Conservation (phyloP, 176 grass and related monocot genomes). For the Hordeum marinum region DNA sequence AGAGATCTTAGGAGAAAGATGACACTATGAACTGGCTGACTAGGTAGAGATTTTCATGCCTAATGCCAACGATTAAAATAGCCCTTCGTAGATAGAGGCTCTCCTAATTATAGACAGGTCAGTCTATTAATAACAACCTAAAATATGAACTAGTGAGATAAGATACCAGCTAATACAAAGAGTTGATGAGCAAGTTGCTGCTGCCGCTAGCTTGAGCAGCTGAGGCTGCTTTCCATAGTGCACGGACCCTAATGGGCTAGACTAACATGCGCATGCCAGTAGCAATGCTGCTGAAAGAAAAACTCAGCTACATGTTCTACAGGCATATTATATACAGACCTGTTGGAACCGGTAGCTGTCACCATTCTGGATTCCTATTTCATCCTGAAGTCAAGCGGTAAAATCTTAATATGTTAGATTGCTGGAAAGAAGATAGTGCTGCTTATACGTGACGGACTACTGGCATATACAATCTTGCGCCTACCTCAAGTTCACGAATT, state of each 20-base stretch:
- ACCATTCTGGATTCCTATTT: conserved; percentile 89
- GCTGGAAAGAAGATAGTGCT: background rate
- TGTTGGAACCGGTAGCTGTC: conserved; percentile 78
- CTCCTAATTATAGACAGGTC: background rate
- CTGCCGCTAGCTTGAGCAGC: background rate
- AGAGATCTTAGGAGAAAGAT: background rate
- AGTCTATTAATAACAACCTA: background rate
- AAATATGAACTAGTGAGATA: background rate
- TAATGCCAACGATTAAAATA: background rate
- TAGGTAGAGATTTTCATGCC: background rate
- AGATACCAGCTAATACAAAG: background rate
- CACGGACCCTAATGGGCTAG: background rate
- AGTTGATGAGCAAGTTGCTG: background rate
- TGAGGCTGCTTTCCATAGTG: background rate
- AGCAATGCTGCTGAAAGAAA: background rate
- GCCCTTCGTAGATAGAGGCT: background rate
- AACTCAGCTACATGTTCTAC: conserved; percentile 9
- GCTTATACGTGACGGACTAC: conserved; percentile 9
- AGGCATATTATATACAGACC: conserved; percentile 35
- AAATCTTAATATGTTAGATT: conserved; percentile 3
- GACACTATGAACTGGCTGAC: background rate
- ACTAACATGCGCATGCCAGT: background rate
- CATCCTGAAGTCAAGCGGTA: conserved; percentile 52
- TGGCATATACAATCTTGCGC: background rate
- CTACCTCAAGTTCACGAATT: conserved; percentile 90